Percentiles rank a stretch among this genome's conserved stretches.
phyloP scores from a whole-genome alignment of 148 eudicot genomes.

The Rhododendron molle region DNA sequence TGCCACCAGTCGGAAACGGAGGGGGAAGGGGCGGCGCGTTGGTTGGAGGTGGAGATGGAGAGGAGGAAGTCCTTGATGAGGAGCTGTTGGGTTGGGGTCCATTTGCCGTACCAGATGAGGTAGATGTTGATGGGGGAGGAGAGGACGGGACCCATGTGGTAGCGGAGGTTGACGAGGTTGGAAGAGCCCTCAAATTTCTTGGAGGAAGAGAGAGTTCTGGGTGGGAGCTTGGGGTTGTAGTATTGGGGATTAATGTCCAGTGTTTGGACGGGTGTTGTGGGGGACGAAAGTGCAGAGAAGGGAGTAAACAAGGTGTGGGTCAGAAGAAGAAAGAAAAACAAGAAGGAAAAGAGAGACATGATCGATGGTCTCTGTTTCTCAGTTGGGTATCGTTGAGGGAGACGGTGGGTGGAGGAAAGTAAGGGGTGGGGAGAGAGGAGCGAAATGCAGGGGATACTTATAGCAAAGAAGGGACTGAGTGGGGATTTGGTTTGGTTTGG shows the following conservation, averaged over 20 bases:
- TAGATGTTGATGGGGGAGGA: conserved; percentile 81
- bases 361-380: background rate
- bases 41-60: conserved; percentile 61
- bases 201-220: conserved; percentile 44
- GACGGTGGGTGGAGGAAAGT: background rate
- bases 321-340: conserved; percentile 2
- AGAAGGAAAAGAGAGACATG: conserved; percentile 24
- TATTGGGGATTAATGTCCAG: conserved; percentile 28
- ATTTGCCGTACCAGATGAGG: conserved; percentile 84
- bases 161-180: conserved; percentile 56
- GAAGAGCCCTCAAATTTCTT: conserved; percentile 86
- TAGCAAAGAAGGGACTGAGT: background rate
- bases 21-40: conserved; percentile 31
- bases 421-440: background rate
- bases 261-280: conserved; percentile 18
- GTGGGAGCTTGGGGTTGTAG: conserved; percentile 55
- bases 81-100: conserved; percentile 49
- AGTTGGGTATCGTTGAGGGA: background rate
- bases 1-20: conserved; percentile 95
- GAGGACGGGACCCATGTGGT: conserved; percentile 99
- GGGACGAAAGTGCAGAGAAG: conserved; percentile 9
- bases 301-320: background rate
- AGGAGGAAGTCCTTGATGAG: conserved; percentile 73
- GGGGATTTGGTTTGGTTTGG: background rate
- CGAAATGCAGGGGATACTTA: background rate